These are phyloP conservation scores for Exidia glandulosa DNA, from an alignment of 768 basidiomycete genomes.

Conservation along the genomic window DNA sequence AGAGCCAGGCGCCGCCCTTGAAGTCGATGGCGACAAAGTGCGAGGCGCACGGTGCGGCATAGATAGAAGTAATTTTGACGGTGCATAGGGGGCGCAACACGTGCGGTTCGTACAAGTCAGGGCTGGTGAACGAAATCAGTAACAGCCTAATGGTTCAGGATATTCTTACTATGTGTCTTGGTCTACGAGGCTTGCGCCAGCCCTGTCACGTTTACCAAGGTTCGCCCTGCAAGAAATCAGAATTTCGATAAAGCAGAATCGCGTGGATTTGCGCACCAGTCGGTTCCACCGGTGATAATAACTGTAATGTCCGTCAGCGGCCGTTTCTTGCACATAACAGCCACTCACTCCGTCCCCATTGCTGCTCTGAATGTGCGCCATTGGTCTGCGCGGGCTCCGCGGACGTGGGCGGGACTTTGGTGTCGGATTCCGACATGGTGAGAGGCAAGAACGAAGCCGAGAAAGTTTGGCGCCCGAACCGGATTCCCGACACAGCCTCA, in stretches of 20 bases:
- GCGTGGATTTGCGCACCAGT: background rate
- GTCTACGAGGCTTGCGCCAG: background rate
- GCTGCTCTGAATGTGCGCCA: background rate
- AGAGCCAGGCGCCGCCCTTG: constrained; percentile 77
- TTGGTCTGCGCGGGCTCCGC: background rate
- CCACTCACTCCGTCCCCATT: background rate
- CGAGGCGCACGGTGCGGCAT: constrained; percentile 66
- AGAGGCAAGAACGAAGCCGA: background rate
- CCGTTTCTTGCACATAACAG: background rate
- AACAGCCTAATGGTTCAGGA: background rate
- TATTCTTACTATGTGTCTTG: constrained; percentile 1
- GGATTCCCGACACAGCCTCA: too few species aligned
- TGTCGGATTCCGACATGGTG: background rate
- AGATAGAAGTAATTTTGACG: constrained; percentile 57
- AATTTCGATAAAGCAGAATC: background rate
- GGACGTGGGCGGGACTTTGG: background rate
- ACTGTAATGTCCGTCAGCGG: background rate
- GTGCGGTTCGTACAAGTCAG: constrained; percentile 80
- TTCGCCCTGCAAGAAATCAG: constrained; percentile 4
- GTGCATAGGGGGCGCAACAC: constrained; percentile 83
- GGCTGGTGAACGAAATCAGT: constrained; percentile 24
- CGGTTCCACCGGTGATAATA: constrained; percentile 4
- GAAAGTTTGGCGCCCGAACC: background rate
- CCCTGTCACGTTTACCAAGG: constrained; percentile 9
- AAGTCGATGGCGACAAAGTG: constrained; percentile 66